Conservation (phyloP, 163 green algal species). For the Chlamydomonas reinhardtii region DNA sequence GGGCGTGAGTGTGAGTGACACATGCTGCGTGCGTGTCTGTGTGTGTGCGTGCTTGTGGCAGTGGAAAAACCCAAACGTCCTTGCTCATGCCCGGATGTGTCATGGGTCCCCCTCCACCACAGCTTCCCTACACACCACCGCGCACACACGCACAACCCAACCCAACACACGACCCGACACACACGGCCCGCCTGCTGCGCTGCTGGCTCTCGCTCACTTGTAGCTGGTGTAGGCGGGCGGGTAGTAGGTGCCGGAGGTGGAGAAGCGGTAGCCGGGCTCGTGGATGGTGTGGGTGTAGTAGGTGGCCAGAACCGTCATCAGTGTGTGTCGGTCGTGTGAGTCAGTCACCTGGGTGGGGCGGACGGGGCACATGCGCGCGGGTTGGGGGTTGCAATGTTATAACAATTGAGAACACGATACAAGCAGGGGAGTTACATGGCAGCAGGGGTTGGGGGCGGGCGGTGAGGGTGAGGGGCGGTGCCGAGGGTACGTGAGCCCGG, state of each 20-base stretch:
- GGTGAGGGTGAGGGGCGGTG: not conserved
- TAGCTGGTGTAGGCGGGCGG: constrained; percentile 61
- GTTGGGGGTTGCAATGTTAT: no score
- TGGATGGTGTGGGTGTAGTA: constrained; percentile 74
- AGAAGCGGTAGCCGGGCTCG: constrained; percentile 64
- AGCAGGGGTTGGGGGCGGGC: no score
- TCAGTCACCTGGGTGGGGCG: constrained; percentile 73
- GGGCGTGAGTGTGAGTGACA: no score
- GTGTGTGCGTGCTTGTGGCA: no score
- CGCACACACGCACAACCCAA: no score
- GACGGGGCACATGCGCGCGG: no score
- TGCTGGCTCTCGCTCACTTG: constrained; percentile 49
- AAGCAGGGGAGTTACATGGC: not conserved
- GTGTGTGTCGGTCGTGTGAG: constrained; percentile 75
- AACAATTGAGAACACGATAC: no score
- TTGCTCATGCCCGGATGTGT: no score
- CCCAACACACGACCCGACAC: no score
- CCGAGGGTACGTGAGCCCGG: not conserved
- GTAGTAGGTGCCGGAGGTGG: constrained; percentile 69
- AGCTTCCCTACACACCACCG: no score
- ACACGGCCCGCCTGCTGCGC: not conserved
- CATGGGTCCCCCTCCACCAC: no score
- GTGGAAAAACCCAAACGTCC: no score
- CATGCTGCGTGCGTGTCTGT: not conserved
- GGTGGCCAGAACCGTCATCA: constrained; percentile 77